Percentiles rank a stretch among this genome's conserved stretches.
phyloP scores from a whole-genome alignment of 1,284 basidiomycete genomes.

The Tilletia indica region DNA sequence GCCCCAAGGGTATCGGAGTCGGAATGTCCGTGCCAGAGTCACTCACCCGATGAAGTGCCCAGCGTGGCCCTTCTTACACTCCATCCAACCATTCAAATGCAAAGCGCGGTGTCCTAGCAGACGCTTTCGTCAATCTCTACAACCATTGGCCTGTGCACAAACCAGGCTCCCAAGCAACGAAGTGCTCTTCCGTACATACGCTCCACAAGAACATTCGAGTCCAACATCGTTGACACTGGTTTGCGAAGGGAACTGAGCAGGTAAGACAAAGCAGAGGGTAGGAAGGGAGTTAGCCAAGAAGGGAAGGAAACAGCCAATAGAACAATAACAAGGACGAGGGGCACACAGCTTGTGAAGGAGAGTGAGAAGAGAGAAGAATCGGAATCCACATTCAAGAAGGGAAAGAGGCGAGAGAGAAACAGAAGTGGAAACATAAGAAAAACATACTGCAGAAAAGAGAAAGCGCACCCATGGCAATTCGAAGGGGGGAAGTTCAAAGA shows the following conservation, averaged over 20 bases:
- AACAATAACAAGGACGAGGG: background rate
- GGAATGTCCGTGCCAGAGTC: conserved; percentile 35
- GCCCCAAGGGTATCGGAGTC: conserved; percentile 34
- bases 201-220: too few relatives aligned
- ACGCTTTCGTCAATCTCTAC: background rate
- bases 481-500: too few relatives aligned
- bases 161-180: background rate
- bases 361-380: background rate
- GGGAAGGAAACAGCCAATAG: background rate
- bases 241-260: background rate
- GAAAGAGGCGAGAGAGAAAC: background rate
- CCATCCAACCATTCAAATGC: background rate
- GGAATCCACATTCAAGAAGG: background rate
- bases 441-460: background rate
- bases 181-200: too few relatives aligned
- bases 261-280: background rate
- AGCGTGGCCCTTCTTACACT: background rate
- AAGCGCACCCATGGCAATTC: too few relatives aligned
- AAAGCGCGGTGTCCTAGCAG: background rate
- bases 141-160: too few relatives aligned
- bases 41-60: conserved; percentile 6
- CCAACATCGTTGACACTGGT: too few relatives aligned
- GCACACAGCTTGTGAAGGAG: background rate
- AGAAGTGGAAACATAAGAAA: background rate
- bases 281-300: background rate